These are phyloP conservation scores for Fragaria vesca DNA, from an alignment of 306 rosid genomes.

Conservation along the genomic window DNA sequence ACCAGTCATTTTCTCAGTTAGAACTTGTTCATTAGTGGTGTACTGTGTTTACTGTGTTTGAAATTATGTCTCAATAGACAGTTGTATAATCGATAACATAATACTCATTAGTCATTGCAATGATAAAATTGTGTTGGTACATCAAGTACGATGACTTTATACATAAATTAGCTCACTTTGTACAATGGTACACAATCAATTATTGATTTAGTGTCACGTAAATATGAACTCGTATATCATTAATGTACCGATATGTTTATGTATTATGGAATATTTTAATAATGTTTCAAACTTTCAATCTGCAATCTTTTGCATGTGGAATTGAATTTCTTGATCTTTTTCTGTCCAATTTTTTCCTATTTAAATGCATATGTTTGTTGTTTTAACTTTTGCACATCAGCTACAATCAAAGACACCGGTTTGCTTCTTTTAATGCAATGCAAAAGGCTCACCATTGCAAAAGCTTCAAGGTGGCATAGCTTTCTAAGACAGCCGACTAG, in stretches of 20 bases:
- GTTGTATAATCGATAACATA: neutral
- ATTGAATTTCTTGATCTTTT: neutral
- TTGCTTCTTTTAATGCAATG: constrained; percentile 76
- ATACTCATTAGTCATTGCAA: no score
- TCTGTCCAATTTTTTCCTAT: constrained; percentile 35
- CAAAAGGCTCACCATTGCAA: constrained; percentile 57
- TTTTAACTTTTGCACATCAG: constrained; percentile 35
- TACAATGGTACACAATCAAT: no score
- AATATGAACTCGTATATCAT: neutral
- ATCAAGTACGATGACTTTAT: neutral
- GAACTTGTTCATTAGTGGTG: neutral
- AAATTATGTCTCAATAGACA: neutral
- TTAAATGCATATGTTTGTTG: constrained; percentile 23
- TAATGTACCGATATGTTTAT: neutral
- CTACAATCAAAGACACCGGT: constrained; percentile 48
- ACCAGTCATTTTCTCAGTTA: neutral
- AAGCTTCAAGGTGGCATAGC: constrained; percentile 52
- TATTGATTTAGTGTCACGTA: no score
- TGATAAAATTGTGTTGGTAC: neutral
- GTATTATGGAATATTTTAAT: neutral
- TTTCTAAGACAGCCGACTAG: constrained; percentile 45
- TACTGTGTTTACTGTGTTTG: no score
- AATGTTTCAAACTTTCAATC: neutral
- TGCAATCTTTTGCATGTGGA: neutral
- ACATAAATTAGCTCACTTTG: no score